Percentiles rank a stretch among this genome's conserved stretches.
phyloP scores from a whole-genome alignment of 495 filamentous ascomycete species.

The Thozetella sp. region DNA sequence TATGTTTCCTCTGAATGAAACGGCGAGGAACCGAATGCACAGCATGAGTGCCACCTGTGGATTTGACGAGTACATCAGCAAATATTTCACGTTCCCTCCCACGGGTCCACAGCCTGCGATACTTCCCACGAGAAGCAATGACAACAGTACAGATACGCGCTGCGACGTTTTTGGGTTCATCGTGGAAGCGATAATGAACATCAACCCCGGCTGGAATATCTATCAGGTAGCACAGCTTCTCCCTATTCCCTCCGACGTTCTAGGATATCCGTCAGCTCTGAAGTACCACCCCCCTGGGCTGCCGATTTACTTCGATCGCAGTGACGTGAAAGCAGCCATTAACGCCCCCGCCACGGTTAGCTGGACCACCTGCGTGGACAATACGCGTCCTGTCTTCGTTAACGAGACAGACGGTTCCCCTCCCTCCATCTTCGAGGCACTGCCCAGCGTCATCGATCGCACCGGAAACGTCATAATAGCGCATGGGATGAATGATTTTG shows the following conservation, averaged over 20 bases:
- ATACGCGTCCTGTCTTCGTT: constrained; percentile 50
- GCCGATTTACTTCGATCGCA: constrained; percentile 74
- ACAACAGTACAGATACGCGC: constrained; percentile 19
- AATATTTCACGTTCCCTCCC: constrained; percentile 72
- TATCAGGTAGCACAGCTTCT: constrained; percentile 76
- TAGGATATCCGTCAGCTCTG: constrained; percentile 59
- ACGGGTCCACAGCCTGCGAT: constrained; percentile 53
- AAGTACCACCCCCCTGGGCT: constrained; percentile 54
- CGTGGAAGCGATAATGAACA: constrained; percentile 46
- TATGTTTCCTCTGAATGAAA: constrained; percentile 68
- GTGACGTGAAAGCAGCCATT: constrained; percentile 72
- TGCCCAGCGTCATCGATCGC: constrained; percentile 73
- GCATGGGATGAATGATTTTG: constrained; percentile 61
- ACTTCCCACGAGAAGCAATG: constrained; percentile 12
- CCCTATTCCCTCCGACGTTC: constrained; percentile 70
- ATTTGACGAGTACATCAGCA: constrained; percentile 61
- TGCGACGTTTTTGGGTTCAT: constrained; percentile 55
- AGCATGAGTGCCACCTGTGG: constrained; percentile 57
- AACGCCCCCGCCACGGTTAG: constrained; percentile 58
- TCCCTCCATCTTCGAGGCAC: constrained; percentile 51
- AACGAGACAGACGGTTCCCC: constrained; percentile 41
- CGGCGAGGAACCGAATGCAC: constrained; percentile 59
- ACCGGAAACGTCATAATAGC: constrained; percentile 69
- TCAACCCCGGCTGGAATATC: constrained; percentile 82
- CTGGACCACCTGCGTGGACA: constrained; percentile 59